phyloP scores from a whole-genome alignment of 768 basidiomycete genomes.

The Butyriboletus loyo region DNA sequence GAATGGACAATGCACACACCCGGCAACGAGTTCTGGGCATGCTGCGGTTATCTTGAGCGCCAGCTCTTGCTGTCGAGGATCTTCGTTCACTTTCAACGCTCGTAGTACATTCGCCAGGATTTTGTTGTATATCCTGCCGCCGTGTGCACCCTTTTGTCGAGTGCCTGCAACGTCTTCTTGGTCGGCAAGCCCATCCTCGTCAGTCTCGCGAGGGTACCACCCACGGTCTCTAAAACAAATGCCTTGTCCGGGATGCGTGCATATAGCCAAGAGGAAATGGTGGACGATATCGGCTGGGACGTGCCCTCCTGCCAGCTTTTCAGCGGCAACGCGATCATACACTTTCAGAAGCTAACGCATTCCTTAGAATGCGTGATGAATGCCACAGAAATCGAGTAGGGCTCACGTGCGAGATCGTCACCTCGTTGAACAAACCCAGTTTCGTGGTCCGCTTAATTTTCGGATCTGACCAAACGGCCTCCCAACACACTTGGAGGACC shows the following conservation, averaged over 20 bases:
- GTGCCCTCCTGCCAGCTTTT: constrained; percentile 48
- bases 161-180: constrained; percentile 36
- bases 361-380: neutral
- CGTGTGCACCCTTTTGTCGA: constrained; percentile 28
- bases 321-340: constrained; percentile 58
- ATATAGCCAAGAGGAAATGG: constrained; percentile 84
- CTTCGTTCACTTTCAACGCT: constrained; percentile 83
- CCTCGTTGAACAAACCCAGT: constrained; percentile 67
- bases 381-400: neutral
- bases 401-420: constrained; percentile 59
- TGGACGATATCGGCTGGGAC: constrained; percentile 77
- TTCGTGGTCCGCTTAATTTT: constrained; percentile 72
- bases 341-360: constrained; percentile 61
- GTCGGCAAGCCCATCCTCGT: constrained; percentile 36
- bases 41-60: constrained; percentile 74
- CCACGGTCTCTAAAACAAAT: constrained; percentile 87
- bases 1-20: constrained; percentile 42
- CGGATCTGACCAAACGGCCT: constrained; percentile 69
- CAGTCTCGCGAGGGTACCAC: constrained; percentile 80
- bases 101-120: constrained; percentile 76
- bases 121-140: constrained; percentile 72
- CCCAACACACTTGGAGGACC: constrained; percentile 74
- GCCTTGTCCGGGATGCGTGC: constrained; percentile 76
- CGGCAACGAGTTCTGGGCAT: constrained; percentile 83
- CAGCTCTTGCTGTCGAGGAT: constrained; percentile 79